Evolutionary conservation across 768 basidiomycete genomes (phyloP).

Genomic region (Tricholoma terreum): DNA sequence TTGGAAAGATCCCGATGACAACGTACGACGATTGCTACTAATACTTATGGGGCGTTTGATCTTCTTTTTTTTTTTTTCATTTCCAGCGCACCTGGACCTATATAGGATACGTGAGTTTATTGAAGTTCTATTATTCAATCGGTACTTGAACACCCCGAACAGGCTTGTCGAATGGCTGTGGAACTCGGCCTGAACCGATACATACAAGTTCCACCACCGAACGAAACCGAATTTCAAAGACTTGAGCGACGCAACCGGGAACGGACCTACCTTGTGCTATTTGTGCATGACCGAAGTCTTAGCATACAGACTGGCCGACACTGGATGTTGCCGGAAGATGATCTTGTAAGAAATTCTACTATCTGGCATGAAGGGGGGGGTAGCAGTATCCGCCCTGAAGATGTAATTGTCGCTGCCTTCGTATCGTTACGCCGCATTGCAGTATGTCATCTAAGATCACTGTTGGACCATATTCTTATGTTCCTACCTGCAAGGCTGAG

Average conservation of each 20-base stretch:
- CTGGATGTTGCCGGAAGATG: slow-evolving; percentile 89
- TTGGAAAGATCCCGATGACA: slow-evolving; percentile 88
- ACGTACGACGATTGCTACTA: slow-evolving; percentile 39
- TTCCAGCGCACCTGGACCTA: slow-evolving; percentile 79
- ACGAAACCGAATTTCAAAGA: slow-evolving; percentile 63
- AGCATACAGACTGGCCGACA: slow-evolving; percentile 83
- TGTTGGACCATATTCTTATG: background rate
- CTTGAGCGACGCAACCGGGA: slow-evolving; percentile 82
- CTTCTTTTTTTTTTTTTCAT: slow-evolving; percentile 15
- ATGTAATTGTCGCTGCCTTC: slow-evolving; percentile 77
- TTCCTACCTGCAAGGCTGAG: slow-evolving; percentile 50
- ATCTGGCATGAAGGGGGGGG: slow-evolving; percentile 70
- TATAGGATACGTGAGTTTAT: slow-evolving; percentile 70
- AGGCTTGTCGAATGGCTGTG: slow-evolving; percentile 88
- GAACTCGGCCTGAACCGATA: slow-evolving; percentile 79
- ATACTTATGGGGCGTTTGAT: slow-evolving; percentile 10
- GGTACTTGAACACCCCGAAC: background rate
- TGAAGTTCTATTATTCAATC: background rate
- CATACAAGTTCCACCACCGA: slow-evolving; percentile 46
- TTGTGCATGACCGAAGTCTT: slow-evolving; percentile 82
- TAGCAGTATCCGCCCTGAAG: slow-evolving; percentile 62
- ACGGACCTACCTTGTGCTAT: slow-evolving; percentile 82
- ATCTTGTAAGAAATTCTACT: slow-evolving; percentile 64
- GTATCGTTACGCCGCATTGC: slow-evolving; percentile 76
- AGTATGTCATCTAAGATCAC: slow-evolving; percentile 38